Conservation (phyloP, 371 early-diverging fungal species). For the Nematocida homosporus region DNA sequence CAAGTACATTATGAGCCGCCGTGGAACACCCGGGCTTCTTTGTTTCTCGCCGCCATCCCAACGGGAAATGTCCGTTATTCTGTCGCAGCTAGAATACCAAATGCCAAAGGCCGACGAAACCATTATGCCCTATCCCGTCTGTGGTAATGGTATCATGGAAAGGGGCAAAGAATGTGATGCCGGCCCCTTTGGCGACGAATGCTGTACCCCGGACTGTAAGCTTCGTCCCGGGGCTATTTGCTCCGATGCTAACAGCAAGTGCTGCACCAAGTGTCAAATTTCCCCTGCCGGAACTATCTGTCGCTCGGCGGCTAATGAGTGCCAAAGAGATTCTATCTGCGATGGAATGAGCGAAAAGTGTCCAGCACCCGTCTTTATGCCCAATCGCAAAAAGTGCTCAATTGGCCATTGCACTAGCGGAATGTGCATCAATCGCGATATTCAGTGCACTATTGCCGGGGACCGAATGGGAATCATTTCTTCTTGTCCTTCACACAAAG, state of each 20-base stretch:
- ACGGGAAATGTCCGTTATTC: conserved; percentile 35
- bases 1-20: conserved; percentile 48
- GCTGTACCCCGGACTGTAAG: conserved; percentile 53
- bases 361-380: conserved; percentile 1
- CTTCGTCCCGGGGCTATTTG: conserved; percentile 32
- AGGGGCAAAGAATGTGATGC: conserved; percentile 54
- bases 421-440: conserved; percentile 44
- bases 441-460: conserved; percentile 41
- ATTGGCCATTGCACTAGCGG: conserved; percentile 40
- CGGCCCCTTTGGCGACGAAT: conserved; percentile 49
- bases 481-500: conserved; percentile 25
- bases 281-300: conserved; percentile 29
- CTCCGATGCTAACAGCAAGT: conserved; percentile 45
- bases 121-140: conserved; percentile 39
- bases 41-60: conserved; percentile 38
- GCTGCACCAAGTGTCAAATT: conserved; percentile 48
- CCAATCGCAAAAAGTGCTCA: conserved; percentile 34
- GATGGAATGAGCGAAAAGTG: conserved; percentile 22
- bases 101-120: conserved; percentile 29
- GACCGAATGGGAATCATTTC: conserved; percentile 25
- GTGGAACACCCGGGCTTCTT: conserved; percentile 18
- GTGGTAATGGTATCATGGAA: conserved; percentile 48
- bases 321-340: conserved; percentile 36
- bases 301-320: conserved; percentile 29
- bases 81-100: conserved; percentile 18